Evolutionary conservation across 2,329 filamentous ascomycete species (phyloP).

Genomic region (Xylaria multiplex): DNA sequence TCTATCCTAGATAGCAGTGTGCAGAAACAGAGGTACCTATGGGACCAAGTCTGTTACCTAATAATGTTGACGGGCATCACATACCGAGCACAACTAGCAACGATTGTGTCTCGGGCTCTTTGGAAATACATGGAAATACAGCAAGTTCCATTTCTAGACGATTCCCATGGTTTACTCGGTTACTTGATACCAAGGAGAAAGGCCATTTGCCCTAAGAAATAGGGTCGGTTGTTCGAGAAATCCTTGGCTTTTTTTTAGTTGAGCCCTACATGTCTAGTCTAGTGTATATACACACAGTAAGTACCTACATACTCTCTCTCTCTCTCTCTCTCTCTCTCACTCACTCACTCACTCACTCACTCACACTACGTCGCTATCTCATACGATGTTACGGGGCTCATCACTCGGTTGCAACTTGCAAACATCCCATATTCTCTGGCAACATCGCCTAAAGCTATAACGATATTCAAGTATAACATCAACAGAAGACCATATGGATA

Average conservation of each 20-base stretch:
- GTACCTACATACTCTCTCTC: too few species aligned
- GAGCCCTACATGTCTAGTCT: too few species aligned
- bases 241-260: too few species aligned
- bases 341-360: too few species aligned
- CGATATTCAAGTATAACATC: slow-evolving; percentile 10
- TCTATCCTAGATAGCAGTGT: not conserved
- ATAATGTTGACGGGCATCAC: slow-evolving; percentile 22
- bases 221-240: not conserved
- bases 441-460: not conserved
- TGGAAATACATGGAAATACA: slow-evolving; percentile 5
- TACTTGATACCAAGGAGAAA: not conserved
- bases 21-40: not conserved
- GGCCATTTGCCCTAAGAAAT: slow-evolving; percentile 9
- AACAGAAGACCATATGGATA: slow-evolving; percentile 11
- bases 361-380: too few species aligned
- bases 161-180: slow-evolving; percentile 7
- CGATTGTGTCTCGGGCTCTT: slow-evolving; percentile 21
- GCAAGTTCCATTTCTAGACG: slow-evolving; percentile 10
- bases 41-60: slow-evolving; percentile 7
- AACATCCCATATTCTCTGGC: not conserved
- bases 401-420: not conserved
- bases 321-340: too few species aligned
- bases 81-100: slow-evolving; percentile 24
- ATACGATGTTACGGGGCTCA: not conserved
- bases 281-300: too few species aligned